A percentile compares a stretch with the other conserved stretches of the same genome.
phyloP scores from a whole-genome alignment of 1,139 yeast genomes.

The Yamadazyma dushanensis region DNA sequence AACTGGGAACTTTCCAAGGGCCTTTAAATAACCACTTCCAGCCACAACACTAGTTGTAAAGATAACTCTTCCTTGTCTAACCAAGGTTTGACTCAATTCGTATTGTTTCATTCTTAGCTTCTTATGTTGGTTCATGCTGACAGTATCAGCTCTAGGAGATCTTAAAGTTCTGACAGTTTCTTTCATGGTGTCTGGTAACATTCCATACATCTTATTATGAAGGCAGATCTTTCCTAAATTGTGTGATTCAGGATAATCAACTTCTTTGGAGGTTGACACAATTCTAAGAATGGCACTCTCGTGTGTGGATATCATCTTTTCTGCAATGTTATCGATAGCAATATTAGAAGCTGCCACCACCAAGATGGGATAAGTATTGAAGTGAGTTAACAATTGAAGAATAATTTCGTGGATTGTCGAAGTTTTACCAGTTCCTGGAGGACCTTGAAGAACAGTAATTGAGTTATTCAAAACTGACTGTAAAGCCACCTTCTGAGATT shows the following conservation, averaged over 20 bases:
- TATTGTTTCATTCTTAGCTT: slow-evolving; percentile 47
- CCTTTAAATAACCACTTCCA: slow-evolving; percentile 63
- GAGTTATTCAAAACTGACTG: slow-evolving; percentile 69
- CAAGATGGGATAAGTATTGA: slow-evolving; percentile 61
- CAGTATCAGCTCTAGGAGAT: slow-evolving; percentile 38
- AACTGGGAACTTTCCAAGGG: slow-evolving; percentile 57
- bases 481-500: slow-evolving; percentile 65
- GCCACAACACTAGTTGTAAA: slow-evolving; percentile 73
- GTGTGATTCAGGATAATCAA: slow-evolving; percentile 56
- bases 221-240: slow-evolving; percentile 59
- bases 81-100: slow-evolving; percentile 46
- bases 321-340: slow-evolving; percentile 77
- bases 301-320: slow-evolving; percentile 51
- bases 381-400: slow-evolving; percentile 54
- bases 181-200: slow-evolving; percentile 45
- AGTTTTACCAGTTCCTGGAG: slow-evolving; percentile 72
- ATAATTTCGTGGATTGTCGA: slow-evolving; percentile 67
- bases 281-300: slow-evolving; percentile 58
- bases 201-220: slow-evolving; percentile 57
- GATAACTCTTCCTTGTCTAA: slow-evolving; percentile 66
- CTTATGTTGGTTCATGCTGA: slow-evolving; percentile 44
- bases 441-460: slow-evolving; percentile 66
- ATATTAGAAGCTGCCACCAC: slow-evolving; percentile 78
- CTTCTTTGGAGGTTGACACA: slow-evolving; percentile 60
- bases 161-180: slow-evolving; percentile 45